Conservation (phyloP, 2,329 filamentous ascomycete genomes). For the Purpureocillium takamizusanense region DNA sequence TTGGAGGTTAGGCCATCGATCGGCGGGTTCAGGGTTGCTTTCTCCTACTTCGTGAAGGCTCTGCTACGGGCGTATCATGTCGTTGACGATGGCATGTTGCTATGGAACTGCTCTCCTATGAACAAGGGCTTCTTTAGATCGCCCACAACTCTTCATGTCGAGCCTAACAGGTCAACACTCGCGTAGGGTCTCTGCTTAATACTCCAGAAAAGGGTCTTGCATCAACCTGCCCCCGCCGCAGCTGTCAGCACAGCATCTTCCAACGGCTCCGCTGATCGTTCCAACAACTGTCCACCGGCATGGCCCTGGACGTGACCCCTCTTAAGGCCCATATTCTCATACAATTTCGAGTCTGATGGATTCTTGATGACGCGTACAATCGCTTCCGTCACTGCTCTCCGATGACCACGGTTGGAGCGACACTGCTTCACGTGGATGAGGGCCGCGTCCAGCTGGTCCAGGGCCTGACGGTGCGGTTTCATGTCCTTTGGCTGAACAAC, state of each 20-base stretch:
- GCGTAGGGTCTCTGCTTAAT: no score
- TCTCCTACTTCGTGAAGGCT: no score
- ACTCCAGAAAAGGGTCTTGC: no score
- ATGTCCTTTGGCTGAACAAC: slow-evolving; percentile 5
- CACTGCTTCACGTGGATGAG: slow-evolving; percentile 15
- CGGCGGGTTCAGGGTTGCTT: no score
- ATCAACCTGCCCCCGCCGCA: slow-evolving; percentile 1
- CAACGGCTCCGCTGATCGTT: background rate
- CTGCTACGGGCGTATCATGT: no score
- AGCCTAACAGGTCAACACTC: no score
- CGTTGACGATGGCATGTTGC: no score
- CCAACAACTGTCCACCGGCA: background rate
- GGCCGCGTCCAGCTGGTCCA: slow-evolving; percentile 13
- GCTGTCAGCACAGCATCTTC: background rate
- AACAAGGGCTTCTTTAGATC: no score
- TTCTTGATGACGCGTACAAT: slow-evolving; percentile 8
- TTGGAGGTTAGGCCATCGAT: no score
- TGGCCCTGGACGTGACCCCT: background rate
- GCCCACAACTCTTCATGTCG: no score
- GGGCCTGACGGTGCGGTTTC: slow-evolving; percentile 13
- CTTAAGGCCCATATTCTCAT: background rate
- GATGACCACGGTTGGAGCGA: slow-evolving; percentile 8
- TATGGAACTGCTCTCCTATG: no score
- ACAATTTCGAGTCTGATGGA: background rate
- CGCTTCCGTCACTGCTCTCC: slow-evolving; percentile 11